Base-by-base conservation (phyloP, 495 filamentous ascomycete genomes). In the Penicillium flavigenum region DNA sequence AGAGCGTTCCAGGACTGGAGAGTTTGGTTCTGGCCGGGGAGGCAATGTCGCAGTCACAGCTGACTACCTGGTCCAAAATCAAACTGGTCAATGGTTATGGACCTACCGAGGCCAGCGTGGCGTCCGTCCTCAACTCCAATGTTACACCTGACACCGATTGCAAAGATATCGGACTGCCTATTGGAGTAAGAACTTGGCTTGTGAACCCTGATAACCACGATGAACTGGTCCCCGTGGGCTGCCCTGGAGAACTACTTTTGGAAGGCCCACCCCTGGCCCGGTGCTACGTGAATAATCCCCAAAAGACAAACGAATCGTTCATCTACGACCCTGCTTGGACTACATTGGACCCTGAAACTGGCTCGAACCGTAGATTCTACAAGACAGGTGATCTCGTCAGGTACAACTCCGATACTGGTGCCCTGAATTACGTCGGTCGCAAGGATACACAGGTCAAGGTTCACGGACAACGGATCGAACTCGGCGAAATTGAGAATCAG, bases 391-490 rank as follows among this genome's bases (percentile, higher is more conserved):
- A 89, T 62, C 62, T 88, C 29, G 85, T 85, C 8, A 74, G 77
- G 27, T 86, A 88, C 55, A 73, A 78, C 27, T 80, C 82, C n/a
- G 82, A 83, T 5, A 64, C 72, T 55, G 81, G 82, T 10, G 75
- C 72, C 10, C 67, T 87, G n/a, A 74, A 77, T 39, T 87, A 85
- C 67, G 69, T 88, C 17, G 85, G 85, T 43, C 74, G 86, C 29
- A 83, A 83, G 52, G 86, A 89, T 57, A 81, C 81, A 1, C 85
- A 87, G 61, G 81, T 86, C n/a, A 89, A 89, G 67, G 70, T 87
- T 17, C 79, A 83, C 39, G 86, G 86, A 11, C 86, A 89, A 60
- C 72, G 86, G 31, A 77, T 89, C 34, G 86, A 89, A 63, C 69
- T 88, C 16, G 82, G 79, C 3, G 86, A 89, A 59, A 82, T 89